Percentiles rank a stretch among this genome's conserved stretches.
Evolutionary conservation across 495 filamentous ascomycete genomes (phyloP).

Genomic region (Chaetomidium leptoderma): DNA sequence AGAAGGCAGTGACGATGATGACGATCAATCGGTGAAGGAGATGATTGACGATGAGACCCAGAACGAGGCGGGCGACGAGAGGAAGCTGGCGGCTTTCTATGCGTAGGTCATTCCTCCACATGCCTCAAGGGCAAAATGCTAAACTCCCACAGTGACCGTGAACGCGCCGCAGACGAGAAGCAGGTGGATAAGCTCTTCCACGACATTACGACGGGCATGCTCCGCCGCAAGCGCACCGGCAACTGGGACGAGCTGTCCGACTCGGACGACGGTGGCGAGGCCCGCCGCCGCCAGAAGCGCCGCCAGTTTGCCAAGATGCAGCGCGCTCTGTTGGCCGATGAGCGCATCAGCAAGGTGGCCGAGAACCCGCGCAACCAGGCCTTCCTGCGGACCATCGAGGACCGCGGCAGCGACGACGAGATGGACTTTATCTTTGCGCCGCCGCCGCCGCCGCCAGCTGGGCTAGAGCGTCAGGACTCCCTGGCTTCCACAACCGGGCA

Average conservation of each 20-base stretch:
- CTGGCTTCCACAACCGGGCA: conserved; percentile 33
- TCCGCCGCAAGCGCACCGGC: conserved; percentile 71
- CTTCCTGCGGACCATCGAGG: conserved; percentile 86
- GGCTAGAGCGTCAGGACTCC: conserved; percentile 32
- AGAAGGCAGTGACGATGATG: conserved; percentile 73
- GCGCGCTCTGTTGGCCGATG: conserved; percentile 82
- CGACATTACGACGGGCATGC: conserved; percentile 80
- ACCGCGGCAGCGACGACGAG: conserved; percentile 73
- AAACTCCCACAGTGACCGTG: conserved; percentile 54
- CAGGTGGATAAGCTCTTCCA: conserved; percentile 83
- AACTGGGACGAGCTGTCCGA: conserved; percentile 80
- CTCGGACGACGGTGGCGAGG: conserved; percentile 76
- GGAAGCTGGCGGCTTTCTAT: conserved; percentile 76
- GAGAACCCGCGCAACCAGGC: conserved; percentile 85
- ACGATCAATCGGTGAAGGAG: conserved; percentile 58
- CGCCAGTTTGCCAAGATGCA: conserved; percentile 88
- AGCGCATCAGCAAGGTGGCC: conserved; percentile 83
- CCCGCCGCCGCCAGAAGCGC: conserved; percentile 74
- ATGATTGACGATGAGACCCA: conserved; percentile 81
- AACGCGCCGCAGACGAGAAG: conserved; percentile 69
- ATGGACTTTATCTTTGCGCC: conserved; percentile 64
- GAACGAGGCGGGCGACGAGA: conserved; percentile 68
- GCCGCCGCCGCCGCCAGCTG: conserved; percentile 34
- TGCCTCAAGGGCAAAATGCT: background rate
- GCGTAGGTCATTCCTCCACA: conserved; percentile 58